phyloP scores from a whole-genome alignment of 768 basidiomycete genomes.

The Dendrothele bispora region DNA sequence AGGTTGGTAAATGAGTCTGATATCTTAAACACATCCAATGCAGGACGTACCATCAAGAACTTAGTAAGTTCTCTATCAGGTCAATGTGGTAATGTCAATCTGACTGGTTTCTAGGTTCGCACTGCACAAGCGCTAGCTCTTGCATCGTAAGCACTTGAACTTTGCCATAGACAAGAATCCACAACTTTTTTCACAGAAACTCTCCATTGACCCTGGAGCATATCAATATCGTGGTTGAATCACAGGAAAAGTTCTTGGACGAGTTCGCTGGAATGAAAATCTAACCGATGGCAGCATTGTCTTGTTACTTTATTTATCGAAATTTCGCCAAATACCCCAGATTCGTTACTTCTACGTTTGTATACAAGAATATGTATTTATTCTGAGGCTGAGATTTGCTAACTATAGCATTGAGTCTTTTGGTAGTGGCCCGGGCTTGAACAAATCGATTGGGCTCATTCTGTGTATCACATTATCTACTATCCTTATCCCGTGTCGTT shows the following conservation, averaged over 20 bases:
- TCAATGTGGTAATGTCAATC: no score
- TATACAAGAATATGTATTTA: no score
- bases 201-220: conserved; percentile 7
- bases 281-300: no score
- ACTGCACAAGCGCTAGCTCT: background rate
- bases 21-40: background rate
- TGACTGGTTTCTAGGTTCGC: background rate
- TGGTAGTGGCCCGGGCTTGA: conserved; percentile 51
- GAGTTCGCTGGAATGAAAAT: no score
- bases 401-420: no score
- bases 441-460: conserved; percentile 36
- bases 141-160: background rate
- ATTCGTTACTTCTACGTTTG: no score
- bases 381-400: no score
- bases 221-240: conserved; percentile 14
- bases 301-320: no score
- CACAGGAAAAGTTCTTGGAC: conserved; percentile 15
- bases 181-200: background rate
- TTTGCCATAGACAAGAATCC: background rate
- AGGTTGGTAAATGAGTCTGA: background rate
- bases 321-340: no score
- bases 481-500: conserved; percentile 38
- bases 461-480: conserved; percentile 37
- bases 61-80: background rate
- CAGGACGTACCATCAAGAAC: background rate